These are phyloP conservation scores for Podaxis sp. DNA, from an alignment of 768 basidiomycete species.

Conservation along the genomic window DNA sequence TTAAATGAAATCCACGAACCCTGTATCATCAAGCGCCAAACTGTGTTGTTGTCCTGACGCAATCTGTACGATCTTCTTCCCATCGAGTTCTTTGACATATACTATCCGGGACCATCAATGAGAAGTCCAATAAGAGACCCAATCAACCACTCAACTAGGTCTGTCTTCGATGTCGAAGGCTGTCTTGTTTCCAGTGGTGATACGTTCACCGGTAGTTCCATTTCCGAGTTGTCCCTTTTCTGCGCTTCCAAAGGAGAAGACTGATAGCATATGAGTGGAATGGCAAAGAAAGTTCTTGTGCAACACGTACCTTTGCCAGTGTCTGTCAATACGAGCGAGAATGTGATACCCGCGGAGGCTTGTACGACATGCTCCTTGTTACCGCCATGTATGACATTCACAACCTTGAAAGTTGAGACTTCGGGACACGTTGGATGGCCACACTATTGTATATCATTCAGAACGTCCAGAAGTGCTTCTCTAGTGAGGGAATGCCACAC, in stretches of 20 bases:
- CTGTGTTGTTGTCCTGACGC: slow-evolving; percentile 87
- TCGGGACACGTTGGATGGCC: slow-evolving; percentile 68
- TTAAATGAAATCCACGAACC: slow-evolving; percentile 44
- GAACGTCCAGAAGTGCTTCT: background rate
- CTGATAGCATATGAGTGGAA: slow-evolving; percentile 31
- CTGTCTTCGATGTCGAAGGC: slow-evolving; percentile 75
- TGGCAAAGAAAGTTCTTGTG: background rate
- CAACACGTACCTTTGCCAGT: slow-evolving; percentile 66
- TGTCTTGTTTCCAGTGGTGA: slow-evolving; percentile 81
- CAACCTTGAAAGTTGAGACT: slow-evolving; percentile 59
- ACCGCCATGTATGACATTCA: slow-evolving; percentile 57
- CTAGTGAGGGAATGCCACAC: slow-evolving; percentile 21
- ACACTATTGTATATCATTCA: slow-evolving; percentile 43
- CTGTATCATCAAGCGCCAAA: slow-evolving; percentile 75
- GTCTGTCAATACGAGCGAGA: slow-evolving; percentile 80
- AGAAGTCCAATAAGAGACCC: background rate
- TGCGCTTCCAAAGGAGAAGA: slow-evolving; percentile 87
- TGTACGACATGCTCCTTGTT: slow-evolving; percentile 63
- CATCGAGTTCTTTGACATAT: slow-evolving; percentile 72
- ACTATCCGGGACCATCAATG: slow-evolving; percentile 36
- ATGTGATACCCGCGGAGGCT: slow-evolving; percentile 80
- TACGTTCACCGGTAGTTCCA: slow-evolving; percentile 90
- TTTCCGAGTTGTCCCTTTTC: slow-evolving; percentile 94
- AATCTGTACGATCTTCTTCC: slow-evolving; percentile 77
- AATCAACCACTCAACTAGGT: slow-evolving; percentile 47